Evolutionary conservation across 805 yeast species (phyloP).

Genomic region (Suhomyces tanzawaensis): DNA sequence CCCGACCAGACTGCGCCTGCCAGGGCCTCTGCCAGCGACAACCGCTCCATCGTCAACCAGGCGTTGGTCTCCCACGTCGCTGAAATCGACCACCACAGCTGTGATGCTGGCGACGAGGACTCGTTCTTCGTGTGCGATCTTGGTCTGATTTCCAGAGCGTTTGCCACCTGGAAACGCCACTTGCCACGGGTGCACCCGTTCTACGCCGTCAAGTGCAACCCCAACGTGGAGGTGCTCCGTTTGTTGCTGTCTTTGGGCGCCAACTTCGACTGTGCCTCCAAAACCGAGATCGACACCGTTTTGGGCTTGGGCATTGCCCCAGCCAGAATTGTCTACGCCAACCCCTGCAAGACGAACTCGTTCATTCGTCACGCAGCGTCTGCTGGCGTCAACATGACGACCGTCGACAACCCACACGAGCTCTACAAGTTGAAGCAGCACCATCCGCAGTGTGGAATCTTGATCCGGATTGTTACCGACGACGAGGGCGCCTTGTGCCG

Average conservation of each 20-base stretch:
- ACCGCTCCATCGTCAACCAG: neutral
- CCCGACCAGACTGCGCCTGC: neutral
- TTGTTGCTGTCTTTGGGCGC: slow-evolving; percentile 61
- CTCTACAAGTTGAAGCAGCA: slow-evolving; percentile 63
- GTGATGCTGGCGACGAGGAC: slow-evolving; percentile 76
- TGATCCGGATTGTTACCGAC: slow-evolving; percentile 84
- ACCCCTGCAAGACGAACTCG: slow-evolving; percentile 89
- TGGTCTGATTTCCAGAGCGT: slow-evolving; percentile 64
- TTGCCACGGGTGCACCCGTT: slow-evolving; percentile 81
- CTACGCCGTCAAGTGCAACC: slow-evolving; percentile 95
- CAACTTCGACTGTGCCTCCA: slow-evolving; percentile 92
- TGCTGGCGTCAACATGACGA: slow-evolving; percentile 62
- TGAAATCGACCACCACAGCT: slow-evolving; percentile 51
- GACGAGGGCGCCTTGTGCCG: slow-evolving; percentile 86
- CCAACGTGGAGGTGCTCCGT: slow-evolving; percentile 57
- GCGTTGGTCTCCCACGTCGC: slow-evolving; percentile 42
- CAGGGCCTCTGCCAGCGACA: neutral
- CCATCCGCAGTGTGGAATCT: slow-evolving; percentile 68
- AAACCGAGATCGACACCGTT: slow-evolving; percentile 71
- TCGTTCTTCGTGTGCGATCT: slow-evolving; percentile 88
- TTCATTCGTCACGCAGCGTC: slow-evolving; percentile 70
- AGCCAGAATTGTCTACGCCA: slow-evolving; percentile 77
- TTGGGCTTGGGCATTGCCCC: slow-evolving; percentile 63
- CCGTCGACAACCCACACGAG: slow-evolving; percentile 88
- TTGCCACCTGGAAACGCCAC: slow-evolving; percentile 56